Evolutionary conservation across 805 yeast genomes (phyloP).

Genomic region (Sporopachydermia quercuum): DNA sequence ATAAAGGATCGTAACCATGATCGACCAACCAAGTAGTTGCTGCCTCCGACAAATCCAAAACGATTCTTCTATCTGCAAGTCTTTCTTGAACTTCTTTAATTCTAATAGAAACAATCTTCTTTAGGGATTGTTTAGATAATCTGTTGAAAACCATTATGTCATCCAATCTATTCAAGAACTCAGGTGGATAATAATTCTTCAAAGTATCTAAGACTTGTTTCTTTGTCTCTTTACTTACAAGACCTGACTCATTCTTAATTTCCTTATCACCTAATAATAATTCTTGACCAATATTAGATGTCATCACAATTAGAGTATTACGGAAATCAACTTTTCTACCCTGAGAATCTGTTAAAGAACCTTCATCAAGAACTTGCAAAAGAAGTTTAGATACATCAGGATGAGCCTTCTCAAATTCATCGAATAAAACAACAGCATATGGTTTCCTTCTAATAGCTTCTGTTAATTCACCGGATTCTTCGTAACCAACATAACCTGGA

Average conservation of each 20-base stretch:
- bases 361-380: conserved; percentile 90
- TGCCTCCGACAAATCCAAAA: conserved; percentile 33
- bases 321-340: conserved; percentile 91
- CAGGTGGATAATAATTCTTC: conserved; percentile 76
- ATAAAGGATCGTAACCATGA: conserved; percentile 78
- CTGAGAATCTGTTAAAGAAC: conserved; percentile 85
- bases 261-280: conserved; percentile 51
- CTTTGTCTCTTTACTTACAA: conserved; percentile 39
- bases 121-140: conserved; percentile 58
- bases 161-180: conserved; percentile 86
- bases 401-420: conserved; percentile 95
- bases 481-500: conserved; percentile 95
- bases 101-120: conserved; percentile 75
- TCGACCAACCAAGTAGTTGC: conserved; percentile 72
- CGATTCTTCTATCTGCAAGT: conserved; percentile 62
- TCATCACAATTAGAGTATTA: conserved; percentile 91
- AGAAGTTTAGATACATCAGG: conserved; percentile 85
- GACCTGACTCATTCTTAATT: conserved; percentile 35
- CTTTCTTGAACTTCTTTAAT: conserved; percentile 70
- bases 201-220: conserved; percentile 49
- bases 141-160: conserved; percentile 90
- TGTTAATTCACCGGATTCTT: conserved; percentile 84
- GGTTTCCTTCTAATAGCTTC: conserved; percentile 95
- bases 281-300: conserved; percentile 94
- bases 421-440: conserved; percentile 81